Percentiles rank a stretch among this genome's conserved stretches.
These are phyloP conservation scores for Pseudoperonospora humuli DNA, from an alignment of 352 stramenopile genomes.

Conservation along the genomic window DNA sequence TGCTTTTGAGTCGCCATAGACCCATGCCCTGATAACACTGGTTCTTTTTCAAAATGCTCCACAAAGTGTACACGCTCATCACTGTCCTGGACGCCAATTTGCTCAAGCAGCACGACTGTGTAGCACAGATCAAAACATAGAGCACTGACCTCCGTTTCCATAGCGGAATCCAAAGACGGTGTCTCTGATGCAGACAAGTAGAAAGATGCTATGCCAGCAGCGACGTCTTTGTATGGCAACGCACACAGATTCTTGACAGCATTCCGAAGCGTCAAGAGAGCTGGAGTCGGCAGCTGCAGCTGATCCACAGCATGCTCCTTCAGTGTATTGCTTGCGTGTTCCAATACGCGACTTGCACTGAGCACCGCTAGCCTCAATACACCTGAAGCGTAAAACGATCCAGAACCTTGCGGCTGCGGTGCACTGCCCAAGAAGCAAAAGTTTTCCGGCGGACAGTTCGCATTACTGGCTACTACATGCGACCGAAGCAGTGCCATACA, in stretches of 20 bases:
- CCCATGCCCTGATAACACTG: slow-evolving; percentile 9
- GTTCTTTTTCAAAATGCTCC: slow-evolving; percentile 32
- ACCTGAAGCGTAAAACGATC: slow-evolving; percentile 47
- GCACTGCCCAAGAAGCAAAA: slow-evolving; percentile 45
- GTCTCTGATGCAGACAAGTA: background rate
- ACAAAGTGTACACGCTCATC: slow-evolving; percentile 53
- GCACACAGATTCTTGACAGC: slow-evolving; percentile 37
- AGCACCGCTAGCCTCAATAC: slow-evolving; percentile 23
- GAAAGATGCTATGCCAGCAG: background rate
- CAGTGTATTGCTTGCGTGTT: slow-evolving; percentile 9
- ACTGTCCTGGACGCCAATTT: slow-evolving; percentile 40
- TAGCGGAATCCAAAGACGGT: background rate
- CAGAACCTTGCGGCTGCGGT: slow-evolving; percentile 33
- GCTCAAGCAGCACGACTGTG: slow-evolving; percentile 46
- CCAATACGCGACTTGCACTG: slow-evolving; percentile 25
- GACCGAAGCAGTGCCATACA: slow-evolving; percentile 38
- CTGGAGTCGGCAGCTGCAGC: slow-evolving; percentile 41
- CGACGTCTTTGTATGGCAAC: slow-evolving; percentile 17
- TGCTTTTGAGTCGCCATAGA: background rate
- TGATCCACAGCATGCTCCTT: slow-evolving; percentile 6
- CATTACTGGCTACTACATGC: slow-evolving; percentile 43
- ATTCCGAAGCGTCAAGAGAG: slow-evolving; percentile 25
- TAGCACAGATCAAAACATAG: slow-evolving; percentile 63
- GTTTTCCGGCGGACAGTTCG: slow-evolving; percentile 36
- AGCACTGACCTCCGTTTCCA: slow-evolving; percentile 10